phyloP scores from a whole-genome alignment of 1,139 yeast species.

The Hansenula sp. region DNA sequence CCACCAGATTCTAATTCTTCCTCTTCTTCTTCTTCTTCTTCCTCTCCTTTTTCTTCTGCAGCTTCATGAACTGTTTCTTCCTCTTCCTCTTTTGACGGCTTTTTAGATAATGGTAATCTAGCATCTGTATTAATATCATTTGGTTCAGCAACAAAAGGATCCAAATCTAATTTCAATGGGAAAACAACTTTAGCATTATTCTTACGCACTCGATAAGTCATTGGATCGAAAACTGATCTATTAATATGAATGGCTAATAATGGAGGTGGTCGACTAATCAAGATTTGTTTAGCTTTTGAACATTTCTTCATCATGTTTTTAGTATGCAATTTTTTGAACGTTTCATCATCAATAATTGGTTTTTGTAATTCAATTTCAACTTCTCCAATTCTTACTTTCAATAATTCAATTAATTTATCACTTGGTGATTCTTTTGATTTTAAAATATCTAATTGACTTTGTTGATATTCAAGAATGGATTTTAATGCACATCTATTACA shows the following conservation, averaged over 20 bases:
- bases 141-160: constrained; percentile 68
- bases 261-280: constrained; percentile 81
- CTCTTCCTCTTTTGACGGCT: constrained; percentile 32
- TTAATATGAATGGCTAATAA: constrained; percentile 82
- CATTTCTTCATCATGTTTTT: constrained; percentile 73
- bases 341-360: constrained; percentile 75
- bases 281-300: constrained; percentile 78
- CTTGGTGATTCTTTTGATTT: constrained; percentile 19
- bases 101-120: constrained; percentile 65
- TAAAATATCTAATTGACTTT: constrained; percentile 35
- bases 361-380: constrained; percentile 56
- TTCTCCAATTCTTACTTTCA: constrained; percentile 47
- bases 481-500: constrained; percentile 85
- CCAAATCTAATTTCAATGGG: constrained; percentile 62
- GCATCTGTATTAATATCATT: constrained; percentile 78
- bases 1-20: constrained; percentile 14
- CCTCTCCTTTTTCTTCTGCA: constrained; percentile 13
- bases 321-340: constrained; percentile 68
- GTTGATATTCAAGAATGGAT: constrained; percentile 53
- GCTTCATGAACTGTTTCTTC: constrained; percentile 8
- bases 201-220: constrained; percentile 78
- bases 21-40: constrained; percentile 9
- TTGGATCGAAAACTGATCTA: constrained; percentile 87
- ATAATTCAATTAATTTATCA: constrained; percentile 41
- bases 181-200: constrained; percentile 80